Evolutionary conservation across 768 basidiomycete species (phyloP).

Genomic region (Suillus decipiens): DNA sequence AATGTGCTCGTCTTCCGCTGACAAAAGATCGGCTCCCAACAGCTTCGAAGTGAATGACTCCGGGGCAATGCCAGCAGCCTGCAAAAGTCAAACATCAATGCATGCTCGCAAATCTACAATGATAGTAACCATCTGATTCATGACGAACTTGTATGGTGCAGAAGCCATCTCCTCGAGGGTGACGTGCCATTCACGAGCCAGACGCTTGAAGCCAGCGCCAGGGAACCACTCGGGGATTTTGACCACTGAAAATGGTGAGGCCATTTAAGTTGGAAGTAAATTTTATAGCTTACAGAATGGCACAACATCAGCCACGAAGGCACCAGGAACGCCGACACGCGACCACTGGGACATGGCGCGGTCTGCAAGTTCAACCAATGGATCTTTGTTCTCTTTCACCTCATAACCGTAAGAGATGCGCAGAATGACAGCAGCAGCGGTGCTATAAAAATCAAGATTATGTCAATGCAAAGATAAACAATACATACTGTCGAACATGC

Average conservation of each 20-base stretch:
- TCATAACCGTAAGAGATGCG: constrained; percentile 57
- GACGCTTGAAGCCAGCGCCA: constrained; percentile 53
- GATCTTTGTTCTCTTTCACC: constrained; percentile 51
- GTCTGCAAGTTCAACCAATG: constrained; percentile 52
- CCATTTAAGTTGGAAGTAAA: background rate
- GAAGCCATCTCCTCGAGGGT: constrained; percentile 60
- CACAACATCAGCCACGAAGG: constrained; percentile 52
- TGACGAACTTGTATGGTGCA: constrained; percentile 56
- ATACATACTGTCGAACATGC: constrained; percentile 43
- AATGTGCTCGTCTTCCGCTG: constrained; percentile 53
- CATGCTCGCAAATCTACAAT: background rate
- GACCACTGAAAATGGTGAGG: constrained; percentile 31
- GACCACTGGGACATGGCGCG: constrained; percentile 52
- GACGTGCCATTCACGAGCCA: constrained; percentile 53
- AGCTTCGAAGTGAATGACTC: constrained; percentile 59
- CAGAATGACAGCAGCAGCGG: constrained; percentile 55
- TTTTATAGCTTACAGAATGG: constrained; percentile 39
- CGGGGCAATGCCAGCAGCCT: constrained; percentile 55
- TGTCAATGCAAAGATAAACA: background rate
- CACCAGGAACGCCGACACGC: constrained; percentile 47
- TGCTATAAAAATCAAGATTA: constrained; percentile 27
- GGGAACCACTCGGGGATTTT: constrained; percentile 59
- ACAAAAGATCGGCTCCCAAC: constrained; percentile 51
- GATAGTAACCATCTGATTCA: constrained; percentile 54
- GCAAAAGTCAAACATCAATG: background rate